Conservation (phyloP, 2,329 filamentous ascomycete species). For the Immersiporthe knoxdaviesiana region DNA sequence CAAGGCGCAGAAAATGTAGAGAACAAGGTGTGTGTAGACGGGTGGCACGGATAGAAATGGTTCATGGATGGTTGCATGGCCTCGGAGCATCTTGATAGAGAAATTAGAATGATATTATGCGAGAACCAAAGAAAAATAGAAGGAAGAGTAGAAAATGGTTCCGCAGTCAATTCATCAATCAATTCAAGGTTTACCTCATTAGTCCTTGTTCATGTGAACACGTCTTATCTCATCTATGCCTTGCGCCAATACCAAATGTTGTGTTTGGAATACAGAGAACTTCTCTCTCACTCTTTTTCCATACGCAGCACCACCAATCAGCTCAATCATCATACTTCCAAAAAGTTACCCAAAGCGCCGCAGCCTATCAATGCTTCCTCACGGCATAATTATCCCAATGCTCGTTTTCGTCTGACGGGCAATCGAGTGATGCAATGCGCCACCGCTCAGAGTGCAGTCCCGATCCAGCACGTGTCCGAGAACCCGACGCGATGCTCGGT, state of each 20-base stretch:
- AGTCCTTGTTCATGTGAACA: slow-evolving; percentile 7
- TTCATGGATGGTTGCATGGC: neutral
- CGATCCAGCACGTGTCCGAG: slow-evolving; percentile 24
- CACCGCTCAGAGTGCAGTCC: slow-evolving; percentile 17
- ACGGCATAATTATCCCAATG: neutral
- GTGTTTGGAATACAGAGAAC: neutral
- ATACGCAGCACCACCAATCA: neutral
- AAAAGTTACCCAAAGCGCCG: neutral
- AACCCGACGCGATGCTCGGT: slow-evolving; percentile 21
- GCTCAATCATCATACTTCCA: slow-evolving; percentile 19
- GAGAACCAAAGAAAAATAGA: slow-evolving; percentile 5
- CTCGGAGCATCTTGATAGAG: slow-evolving; percentile 20
- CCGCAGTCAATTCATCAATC: neutral
- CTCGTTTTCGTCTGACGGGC: neutral
- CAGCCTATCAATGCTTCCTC: neutral
- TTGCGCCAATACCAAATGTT: neutral
- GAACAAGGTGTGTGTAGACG: slow-evolving; percentile 5
- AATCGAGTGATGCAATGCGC: neutral
- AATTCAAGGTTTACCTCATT: neutral
- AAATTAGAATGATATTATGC: slow-evolving; percentile 20
- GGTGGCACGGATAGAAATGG: neutral
- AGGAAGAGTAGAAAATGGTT: neutral
- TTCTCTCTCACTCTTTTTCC: neutral
- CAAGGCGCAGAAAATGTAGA: slow-evolving; percentile 57
- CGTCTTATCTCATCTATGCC: slow-evolving; percentile 6